These are phyloP conservation scores for Penicillium odoratum DNA, from an alignment of 495 filamentous ascomycete genomes.

Conservation along the genomic window DNA sequence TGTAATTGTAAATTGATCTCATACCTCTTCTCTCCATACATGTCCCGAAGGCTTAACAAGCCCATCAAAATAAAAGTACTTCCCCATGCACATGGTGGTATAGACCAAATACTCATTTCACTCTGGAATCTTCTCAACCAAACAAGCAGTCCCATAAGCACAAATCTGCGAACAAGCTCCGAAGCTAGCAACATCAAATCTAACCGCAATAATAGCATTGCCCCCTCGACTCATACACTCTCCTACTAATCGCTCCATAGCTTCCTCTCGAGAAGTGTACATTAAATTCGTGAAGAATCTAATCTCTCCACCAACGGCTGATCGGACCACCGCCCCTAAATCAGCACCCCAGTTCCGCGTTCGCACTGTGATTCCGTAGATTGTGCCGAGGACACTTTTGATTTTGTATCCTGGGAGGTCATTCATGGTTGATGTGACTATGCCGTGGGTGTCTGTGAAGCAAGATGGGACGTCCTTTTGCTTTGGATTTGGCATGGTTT, in stretches of 20 bases:
- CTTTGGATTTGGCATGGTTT: constrained; percentile 4
- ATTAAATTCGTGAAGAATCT: constrained; percentile 56
- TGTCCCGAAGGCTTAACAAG: no score
- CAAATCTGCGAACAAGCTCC: constrained; percentile 56
- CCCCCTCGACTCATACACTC: constrained; percentile 58
- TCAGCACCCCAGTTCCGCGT: constrained; percentile 52
- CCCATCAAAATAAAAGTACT: no score
- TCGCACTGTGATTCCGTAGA: constrained; percentile 61
- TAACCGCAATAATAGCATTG: constrained; percentile 58
- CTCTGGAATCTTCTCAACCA: constrained; percentile 45
- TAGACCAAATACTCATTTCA: no score
- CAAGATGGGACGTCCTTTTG: constrained; percentile 30
- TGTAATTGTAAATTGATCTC: constrained; percentile 7
- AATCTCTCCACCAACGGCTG: constrained; percentile 56
- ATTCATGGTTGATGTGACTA: constrained; percentile 54
- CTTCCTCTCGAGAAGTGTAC: constrained; percentile 56
- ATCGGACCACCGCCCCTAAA: constrained; percentile 50
- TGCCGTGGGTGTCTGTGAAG: constrained; percentile 61
- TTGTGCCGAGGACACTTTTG: constrained; percentile 54
- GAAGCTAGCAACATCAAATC: constrained; percentile 47
- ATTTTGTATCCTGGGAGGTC: constrained; percentile 60
- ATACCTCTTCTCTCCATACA: no score
- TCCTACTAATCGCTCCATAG: constrained; percentile 52
- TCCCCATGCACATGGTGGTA: no score
- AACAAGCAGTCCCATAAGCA: constrained; percentile 59